Conservation (phyloP, 139 green algal species). For the Astrephomene gubernaculifera region DNA sequence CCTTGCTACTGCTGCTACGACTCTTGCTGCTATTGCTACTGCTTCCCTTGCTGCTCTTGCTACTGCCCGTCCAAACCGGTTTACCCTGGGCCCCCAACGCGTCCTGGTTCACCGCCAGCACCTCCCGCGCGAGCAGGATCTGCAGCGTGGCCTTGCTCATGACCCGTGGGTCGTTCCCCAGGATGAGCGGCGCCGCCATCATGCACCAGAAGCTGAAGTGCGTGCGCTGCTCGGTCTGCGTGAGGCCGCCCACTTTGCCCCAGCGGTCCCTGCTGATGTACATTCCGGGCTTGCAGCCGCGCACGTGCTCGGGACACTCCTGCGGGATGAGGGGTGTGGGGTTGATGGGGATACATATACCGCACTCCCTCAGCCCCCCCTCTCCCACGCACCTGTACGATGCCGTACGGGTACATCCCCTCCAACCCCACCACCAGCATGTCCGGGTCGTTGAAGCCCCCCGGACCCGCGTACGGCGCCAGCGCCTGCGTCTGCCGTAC, state of each 20-base stretch:
- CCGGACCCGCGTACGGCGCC: conserved; percentile 5
- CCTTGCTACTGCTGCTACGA: background rate
- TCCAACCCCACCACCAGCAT: conserved; percentile 75
- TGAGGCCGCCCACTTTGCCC: conserved; percentile 64
- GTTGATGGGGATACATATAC: no score
- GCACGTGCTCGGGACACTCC: conserved; percentile 59
- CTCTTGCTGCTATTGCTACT: background rate
- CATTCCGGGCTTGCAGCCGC: conserved; percentile 58
- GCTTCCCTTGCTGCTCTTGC: background rate
- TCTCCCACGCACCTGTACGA: conserved; percentile 38
- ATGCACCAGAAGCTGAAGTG: conserved; percentile 70
- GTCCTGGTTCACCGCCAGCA: conserved; percentile 63
- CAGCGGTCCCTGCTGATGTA: conserved; percentile 62
- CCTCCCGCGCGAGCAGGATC: conserved; percentile 53
- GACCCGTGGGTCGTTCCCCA: conserved; percentile 62
- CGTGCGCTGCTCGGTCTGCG: conserved; percentile 62
- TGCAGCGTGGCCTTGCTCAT: conserved; percentile 62
- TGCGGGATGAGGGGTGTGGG: no score
- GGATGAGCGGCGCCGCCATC: conserved; percentile 66
- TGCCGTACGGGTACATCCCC: conserved; percentile 67
- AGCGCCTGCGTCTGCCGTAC: conserved; percentile 34
- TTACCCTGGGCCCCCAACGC: conserved; percentile 50
- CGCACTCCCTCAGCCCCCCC: conserved; percentile 9
- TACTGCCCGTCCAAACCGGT: conserved; percentile 31
- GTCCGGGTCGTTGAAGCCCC: conserved; percentile 71